phyloP scores from a whole-genome alignment of 352 stramenopile genomes.

The Thalassiosira ordinaria region DNA sequence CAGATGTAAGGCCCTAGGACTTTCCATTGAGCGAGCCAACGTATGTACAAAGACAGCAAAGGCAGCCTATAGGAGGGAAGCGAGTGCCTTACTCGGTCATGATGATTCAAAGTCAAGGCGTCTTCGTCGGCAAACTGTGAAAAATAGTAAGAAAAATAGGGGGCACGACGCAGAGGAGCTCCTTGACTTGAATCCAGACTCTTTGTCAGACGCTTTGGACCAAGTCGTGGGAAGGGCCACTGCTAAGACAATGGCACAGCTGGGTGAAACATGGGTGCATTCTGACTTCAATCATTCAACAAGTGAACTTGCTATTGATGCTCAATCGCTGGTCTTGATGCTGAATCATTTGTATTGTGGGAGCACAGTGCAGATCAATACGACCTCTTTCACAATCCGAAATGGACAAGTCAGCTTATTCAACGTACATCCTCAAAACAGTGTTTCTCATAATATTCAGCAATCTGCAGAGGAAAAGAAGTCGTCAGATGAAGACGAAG shows the following conservation, averaged over 20 bases:
- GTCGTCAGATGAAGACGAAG: slow-evolving; percentile 13
- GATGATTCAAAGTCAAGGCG: not conserved
- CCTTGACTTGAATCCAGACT: slow-evolving; percentile 14
- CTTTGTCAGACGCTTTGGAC: slow-evolving; percentile 43
- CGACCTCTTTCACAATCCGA: slow-evolving; percentile 29
- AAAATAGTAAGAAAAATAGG: slow-evolving; percentile 9
- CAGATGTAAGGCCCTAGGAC: slow-evolving; percentile 34
- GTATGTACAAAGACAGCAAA: slow-evolving; percentile 30
- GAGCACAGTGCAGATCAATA: slow-evolving; percentile 36
- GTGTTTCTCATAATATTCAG: not conserved
- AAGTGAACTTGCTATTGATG: slow-evolving; percentile 37
- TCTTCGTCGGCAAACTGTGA: not conserved
- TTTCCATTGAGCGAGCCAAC: slow-evolving; percentile 24
- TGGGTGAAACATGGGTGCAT: slow-evolving; percentile 9
- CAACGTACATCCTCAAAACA: slow-evolving; percentile 21
- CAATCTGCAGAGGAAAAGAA: slow-evolving; percentile 12
- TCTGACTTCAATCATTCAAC: slow-evolving; percentile 10
- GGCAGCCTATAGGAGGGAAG: slow-evolving; percentile 45
- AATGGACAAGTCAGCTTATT: slow-evolving; percentile 49
- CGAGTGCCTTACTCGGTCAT: slow-evolving; percentile 11
- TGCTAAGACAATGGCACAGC: slow-evolving; percentile 27
- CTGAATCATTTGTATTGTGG: slow-evolving; percentile 32
- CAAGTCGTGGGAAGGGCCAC: slow-evolving; percentile 31
- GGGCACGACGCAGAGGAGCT: not conserved
- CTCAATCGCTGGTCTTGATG: slow-evolving; percentile 38